Conservation (phyloP, 208 protist genomes). For the Trypanosoma congolense region DNA sequence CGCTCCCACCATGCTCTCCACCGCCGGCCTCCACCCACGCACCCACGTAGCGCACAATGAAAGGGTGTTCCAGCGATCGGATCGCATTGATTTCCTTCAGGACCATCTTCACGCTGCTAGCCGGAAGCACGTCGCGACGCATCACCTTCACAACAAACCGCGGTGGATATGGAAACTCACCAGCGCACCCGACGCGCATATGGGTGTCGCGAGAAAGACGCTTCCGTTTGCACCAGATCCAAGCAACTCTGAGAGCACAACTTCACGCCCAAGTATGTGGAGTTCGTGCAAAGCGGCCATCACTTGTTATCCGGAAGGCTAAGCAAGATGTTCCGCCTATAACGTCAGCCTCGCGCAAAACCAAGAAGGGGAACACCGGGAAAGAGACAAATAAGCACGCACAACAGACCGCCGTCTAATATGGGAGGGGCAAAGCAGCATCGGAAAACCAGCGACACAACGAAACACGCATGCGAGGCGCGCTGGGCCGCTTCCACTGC, state of each 20-base stretch:
- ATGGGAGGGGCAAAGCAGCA: too few relatives aligned
- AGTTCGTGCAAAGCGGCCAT: slow-evolving; percentile 3
- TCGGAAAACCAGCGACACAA: too few relatives aligned
- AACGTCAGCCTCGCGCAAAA: too few relatives aligned
- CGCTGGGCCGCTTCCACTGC: too few relatives aligned
- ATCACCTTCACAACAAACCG: slow-evolving; percentile 76
- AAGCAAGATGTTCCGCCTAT: too few relatives aligned
- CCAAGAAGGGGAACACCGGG: too few relatives aligned
- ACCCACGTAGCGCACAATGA: slow-evolving; percentile 75
- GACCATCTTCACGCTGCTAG: slow-evolving; percentile 27
- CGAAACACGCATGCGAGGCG: too few relatives aligned
- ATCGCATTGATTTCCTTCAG: slow-evolving; percentile 53
- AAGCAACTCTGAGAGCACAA: slow-evolving; percentile 43
- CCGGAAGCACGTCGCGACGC: slow-evolving; percentile 33
- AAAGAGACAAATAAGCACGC: too few relatives aligned
- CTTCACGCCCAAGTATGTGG: slow-evolving; percentile 38
- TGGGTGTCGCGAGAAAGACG: slow-evolving; percentile 37
- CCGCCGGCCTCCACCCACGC: slow-evolving; percentile 57
- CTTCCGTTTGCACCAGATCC: slow-evolving; percentile 54
- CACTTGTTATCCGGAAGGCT: not conserved
- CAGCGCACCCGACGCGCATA: slow-evolving; percentile 14
- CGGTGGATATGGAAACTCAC: slow-evolving; percentile 31
- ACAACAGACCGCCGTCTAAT: too few relatives aligned
- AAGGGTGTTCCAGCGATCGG: slow-evolving; percentile 52
- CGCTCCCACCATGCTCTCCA: slow-evolving; percentile 40